Evolutionary conservation across 768 basidiomycete species (phyloP), one percentile per base, ranked within the genome.

Genomic region (Podaxis carcinomalis): DNA sequence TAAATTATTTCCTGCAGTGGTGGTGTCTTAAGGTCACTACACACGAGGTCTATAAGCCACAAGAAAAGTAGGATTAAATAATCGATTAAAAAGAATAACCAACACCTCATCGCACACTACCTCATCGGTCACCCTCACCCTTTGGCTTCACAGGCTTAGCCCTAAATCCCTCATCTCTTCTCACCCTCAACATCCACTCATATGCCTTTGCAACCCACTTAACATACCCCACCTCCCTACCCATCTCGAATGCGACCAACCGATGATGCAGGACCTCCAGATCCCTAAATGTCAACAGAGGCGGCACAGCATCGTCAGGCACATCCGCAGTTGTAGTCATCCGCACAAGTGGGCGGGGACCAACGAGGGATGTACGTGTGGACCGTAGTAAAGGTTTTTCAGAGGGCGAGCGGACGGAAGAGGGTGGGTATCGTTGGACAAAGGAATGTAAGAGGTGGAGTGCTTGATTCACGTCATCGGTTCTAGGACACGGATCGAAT

Each of bases 231-330:
- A 95, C 75, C 16, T 84, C 83, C 40, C 78, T 74, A n/a, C 37
- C 61, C 58, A 74, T 72, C 36, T 71, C 73, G 21, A 73, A 71
- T 23, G 70, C 75, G 13, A 88, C 83, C 28, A 94, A 72, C 27
- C 88, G 78, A 61, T 92, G 83, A 69, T 96, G 93, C 54, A 97
- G 75, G 4, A 88, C 62, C 64, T 91, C 88, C n/a, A 96, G 64
- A 68, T 96, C 93, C 14, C 74, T 65, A 69, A 94, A 96, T 11
- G 84, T 80, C 21, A 96, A 66, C 42, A 94, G 70, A 0, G 94
- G 94, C 0, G 94, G 91, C 5, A 97, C 87, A 23, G 80, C 69
- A 65, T 93, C 89, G 68, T 97, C 95, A 1, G 84, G 81, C 3
- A 89, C 78, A 16, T 85, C 83, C 2, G 77, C 72, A 0, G 74